phyloP scores from a whole-genome alignment of 345 rosid species.

The Moricandia moricandioides region DNA sequence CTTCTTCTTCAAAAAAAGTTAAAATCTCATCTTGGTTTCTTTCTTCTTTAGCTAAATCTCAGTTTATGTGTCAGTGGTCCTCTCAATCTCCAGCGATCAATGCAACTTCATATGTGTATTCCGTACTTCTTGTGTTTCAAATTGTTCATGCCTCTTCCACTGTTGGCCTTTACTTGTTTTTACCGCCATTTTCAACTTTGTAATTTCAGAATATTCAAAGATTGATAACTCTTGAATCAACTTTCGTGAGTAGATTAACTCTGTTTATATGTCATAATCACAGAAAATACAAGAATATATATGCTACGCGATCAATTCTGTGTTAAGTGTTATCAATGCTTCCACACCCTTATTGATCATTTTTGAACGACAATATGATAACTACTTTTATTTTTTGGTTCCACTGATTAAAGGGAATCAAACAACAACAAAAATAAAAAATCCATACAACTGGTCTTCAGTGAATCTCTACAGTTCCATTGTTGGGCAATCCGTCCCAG shows the following conservation, averaged over 20 bases:
- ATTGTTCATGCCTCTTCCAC: slow-evolving; percentile 21
- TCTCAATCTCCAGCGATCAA: slow-evolving; percentile 21
- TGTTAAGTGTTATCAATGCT: neutral
- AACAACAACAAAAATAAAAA: too few species aligned
- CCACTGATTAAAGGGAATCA: slow-evolving; percentile 7
- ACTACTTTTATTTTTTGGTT: slow-evolving; percentile 33
- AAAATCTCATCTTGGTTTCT: neutral
- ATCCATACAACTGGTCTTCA: too few species aligned
- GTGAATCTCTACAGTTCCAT: slow-evolving; percentile 2
- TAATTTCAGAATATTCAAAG: slow-evolving; percentile 32
- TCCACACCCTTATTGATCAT: slow-evolving; percentile 27
- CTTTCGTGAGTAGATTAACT: neutral
- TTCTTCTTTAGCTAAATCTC: slow-evolving; percentile 23
- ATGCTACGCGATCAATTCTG: slow-evolving; percentile 11
- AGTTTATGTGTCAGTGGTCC: slow-evolving; percentile 34
- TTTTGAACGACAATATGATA: slow-evolving; percentile 33
- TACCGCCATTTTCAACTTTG: slow-evolving; percentile 31
- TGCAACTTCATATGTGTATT: neutral
- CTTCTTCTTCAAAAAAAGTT: slow-evolving; percentile 9
- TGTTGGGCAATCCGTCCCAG: too few species aligned
- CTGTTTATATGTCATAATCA: neutral
- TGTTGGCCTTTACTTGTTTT: slow-evolving; percentile 20
- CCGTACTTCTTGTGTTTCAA: slow-evolving; percentile 26
- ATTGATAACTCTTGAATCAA: neutral
- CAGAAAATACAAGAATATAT: neutral